Percentiles rank a stretch among this genome's conserved stretches.
Evolutionary conservation across 495 filamentous ascomycete genomes (phyloP).

Genomic region (Achaetomiella virescens): DNA sequence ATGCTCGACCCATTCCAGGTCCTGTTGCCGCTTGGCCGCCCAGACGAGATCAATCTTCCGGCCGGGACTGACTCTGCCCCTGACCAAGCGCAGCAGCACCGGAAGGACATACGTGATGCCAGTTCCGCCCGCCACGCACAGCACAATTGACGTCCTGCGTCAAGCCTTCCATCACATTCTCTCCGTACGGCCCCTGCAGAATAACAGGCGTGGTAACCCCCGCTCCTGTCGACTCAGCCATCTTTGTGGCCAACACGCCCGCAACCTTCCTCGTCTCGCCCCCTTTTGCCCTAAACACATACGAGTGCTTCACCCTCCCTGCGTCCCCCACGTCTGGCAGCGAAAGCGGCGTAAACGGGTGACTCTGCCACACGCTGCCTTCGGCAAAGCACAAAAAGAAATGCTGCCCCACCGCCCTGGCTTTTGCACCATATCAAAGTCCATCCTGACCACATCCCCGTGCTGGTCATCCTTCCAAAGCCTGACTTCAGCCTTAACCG

Average conservation of each 20-base stretch:
- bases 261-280: conserved; percentile 52
- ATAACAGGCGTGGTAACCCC: conserved; percentile 42
- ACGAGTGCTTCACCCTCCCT: conserved; percentile 46
- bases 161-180: conserved; percentile 36
- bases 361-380: conserved; percentile 58
- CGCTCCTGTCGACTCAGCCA: not conserved
- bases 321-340: conserved; percentile 34
- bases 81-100: conserved; percentile 40
- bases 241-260: conserved; percentile 16
- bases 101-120: conserved; percentile 60
- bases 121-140: conserved; percentile 59
- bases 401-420: conserved; percentile 59
- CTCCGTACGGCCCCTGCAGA: conserved; percentile 55
- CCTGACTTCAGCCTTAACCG: conserved; percentile 44
- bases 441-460: conserved; percentile 51
- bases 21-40: conserved; percentile 49
- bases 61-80: conserved; percentile 24
- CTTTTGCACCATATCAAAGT: conserved; percentile 49
- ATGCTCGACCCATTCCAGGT: conserved; percentile 49
- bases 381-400: conserved; percentile 59
- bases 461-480: conserved; percentile 44
- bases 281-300: conserved; percentile 53
- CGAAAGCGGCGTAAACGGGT: conserved; percentile 58
- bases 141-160: conserved; percentile 46
- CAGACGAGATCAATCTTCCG: conserved; percentile 53